A percentile compares a stretch with the other conserved stretches of the same genome.
Conservation (phyloP, 2,329 filamentous ascomycete genomes). For the Pseudogymnoascus sp. region DNA sequence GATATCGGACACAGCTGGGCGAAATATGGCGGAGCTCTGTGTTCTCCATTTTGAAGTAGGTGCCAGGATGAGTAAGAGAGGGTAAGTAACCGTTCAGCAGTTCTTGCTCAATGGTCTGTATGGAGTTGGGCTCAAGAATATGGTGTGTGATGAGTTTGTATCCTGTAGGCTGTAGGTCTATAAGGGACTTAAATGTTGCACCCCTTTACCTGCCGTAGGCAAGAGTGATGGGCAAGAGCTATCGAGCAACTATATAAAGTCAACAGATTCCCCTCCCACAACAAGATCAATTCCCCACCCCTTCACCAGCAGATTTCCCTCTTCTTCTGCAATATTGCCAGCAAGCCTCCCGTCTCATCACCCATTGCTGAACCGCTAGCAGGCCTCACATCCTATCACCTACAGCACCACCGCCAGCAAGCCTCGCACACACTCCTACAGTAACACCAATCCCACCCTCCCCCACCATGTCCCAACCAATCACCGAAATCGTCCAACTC, state of each 20-base stretch:
- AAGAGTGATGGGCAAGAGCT: background rate
- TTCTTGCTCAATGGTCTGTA: background rate
- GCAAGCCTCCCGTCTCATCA: background rate
- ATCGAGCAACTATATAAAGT: background rate
- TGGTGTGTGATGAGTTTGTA: background rate
- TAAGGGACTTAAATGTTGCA: background rate
- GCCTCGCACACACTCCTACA: background rate
- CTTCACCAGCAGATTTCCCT: background rate
- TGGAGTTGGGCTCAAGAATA: background rate
- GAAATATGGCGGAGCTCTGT: background rate
- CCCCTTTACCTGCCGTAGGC: background rate
- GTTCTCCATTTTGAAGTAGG: background rate
- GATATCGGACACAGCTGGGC: background rate
- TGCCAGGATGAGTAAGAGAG: background rate
- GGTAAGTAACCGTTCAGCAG: background rate
- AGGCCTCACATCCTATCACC: background rate
- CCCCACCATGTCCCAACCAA: background rate
- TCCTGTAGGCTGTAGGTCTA: background rate
- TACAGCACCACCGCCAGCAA: background rate
- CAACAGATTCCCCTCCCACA: background rate
- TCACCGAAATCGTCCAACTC: conserved; percentile 3
- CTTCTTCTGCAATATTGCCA: background rate
- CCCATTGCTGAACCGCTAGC: background rate
- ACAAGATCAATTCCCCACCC: background rate
- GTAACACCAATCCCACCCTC: background rate